Evolutionary conservation across 108 stramenopile species (phyloP).

Genomic region (Skeletonema tropicum): DNA sequence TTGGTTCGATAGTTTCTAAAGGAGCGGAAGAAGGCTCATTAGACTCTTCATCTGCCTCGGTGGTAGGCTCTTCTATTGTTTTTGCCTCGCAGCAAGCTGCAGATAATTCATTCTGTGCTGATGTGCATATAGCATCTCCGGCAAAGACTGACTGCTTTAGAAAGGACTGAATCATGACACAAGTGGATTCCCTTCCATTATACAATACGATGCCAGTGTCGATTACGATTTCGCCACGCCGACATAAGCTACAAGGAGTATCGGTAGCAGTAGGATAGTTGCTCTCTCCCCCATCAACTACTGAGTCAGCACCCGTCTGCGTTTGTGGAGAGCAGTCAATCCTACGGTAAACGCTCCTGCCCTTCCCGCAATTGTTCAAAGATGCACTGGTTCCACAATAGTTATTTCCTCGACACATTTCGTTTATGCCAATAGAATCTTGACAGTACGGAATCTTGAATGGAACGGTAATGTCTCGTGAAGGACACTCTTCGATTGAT

Average conservation of each 20-base stretch:
- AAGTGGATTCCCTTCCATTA: neutral
- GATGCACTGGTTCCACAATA: neutral
- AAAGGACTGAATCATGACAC: neutral
- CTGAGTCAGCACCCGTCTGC: too few relatives aligned
- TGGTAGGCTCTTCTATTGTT: neutral
- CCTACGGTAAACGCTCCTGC: neutral
- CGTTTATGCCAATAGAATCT: neutral
- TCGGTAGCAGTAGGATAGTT: neutral
- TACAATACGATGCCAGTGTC: neutral
- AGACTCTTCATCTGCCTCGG: neutral
- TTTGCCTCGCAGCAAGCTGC: conserved; percentile 1
- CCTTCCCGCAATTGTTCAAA: neutral
- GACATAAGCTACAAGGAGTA: neutral
- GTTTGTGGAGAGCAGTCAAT: neutral
- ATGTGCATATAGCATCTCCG: neutral
- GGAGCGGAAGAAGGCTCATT: neutral
- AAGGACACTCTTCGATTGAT: neutral
- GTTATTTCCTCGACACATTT: neutral
- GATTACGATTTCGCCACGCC: neutral
- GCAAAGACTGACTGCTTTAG: neutral
- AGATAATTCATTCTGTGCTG: neutral
- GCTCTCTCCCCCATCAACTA: too few relatives aligned
- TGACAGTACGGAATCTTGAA: neutral
- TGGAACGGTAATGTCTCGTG: neutral
- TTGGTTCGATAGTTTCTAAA: neutral